Base-by-base conservation (phyloP, 371 early-diverging fungal genomes). In the Mucor saturninus region DNA sequence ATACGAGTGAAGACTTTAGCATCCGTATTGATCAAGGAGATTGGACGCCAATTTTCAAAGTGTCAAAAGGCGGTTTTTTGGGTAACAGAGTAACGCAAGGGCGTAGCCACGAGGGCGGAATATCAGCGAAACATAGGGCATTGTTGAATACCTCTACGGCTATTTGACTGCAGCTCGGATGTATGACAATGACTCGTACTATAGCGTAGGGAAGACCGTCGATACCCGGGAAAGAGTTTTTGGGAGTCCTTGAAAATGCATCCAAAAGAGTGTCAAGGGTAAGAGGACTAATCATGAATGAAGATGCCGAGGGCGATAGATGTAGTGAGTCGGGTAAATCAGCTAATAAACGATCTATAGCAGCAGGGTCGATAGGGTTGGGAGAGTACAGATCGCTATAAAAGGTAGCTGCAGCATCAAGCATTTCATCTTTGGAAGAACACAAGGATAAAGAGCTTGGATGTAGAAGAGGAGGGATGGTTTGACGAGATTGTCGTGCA, bases 131-230 rank as follows among this genome's bases (percentile, higher is more conserved):
- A 6, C 39, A n/a, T 2, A 65, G 42, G 0, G 65, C 59, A 30
- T 46, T 54, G 40, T 59, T 59, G 42, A 46, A 59, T 7, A 43
- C 21, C 5, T 26, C 40, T 2, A 54, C 0, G 2, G 46, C 48
- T 1, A 74, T 38, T 39, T 42, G 15, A 0, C 15, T 38, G 21
- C 43, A 59, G 1, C 5, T 0, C 2, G 61, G 54, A 31, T 66
- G 61, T 1, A n/a, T 1, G 15, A 70, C 31, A 13, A 70, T 30
- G 13, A 74, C 40, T 3, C 13, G 26, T 0, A 64, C 14, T 4
- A 62, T 38, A 11, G 46, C 40, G 54, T 69, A 69, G 1, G 62
- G 65, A 2, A 69, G 52, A 13, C 64, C 63, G 62, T 63, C 71
- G 21, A 61, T 39, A 11, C 64, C 66, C 8, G 66, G 71, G 14